These are phyloP conservation scores for Niebla homalea DNA, from an alignment of 495 filamentous ascomycete species.

Conservation along the genomic window DNA sequence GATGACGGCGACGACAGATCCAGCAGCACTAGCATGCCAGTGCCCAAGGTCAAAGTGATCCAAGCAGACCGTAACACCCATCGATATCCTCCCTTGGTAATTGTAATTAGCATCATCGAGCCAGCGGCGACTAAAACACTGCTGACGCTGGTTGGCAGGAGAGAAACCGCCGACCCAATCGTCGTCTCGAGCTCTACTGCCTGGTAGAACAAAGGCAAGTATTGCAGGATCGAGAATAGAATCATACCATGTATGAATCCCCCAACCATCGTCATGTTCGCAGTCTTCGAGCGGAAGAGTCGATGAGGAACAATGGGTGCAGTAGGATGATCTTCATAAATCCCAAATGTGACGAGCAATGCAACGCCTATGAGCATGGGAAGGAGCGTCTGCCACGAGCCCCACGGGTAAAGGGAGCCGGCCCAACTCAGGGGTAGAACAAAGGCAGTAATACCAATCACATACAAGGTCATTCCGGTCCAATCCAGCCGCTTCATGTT, in stretches of 20 bases:
- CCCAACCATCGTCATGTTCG: not conserved
- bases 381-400: slow-evolving; percentile 25
- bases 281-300: not conserved
- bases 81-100: slow-evolving; percentile 14
- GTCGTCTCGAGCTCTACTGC: slow-evolving; percentile 21
- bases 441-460: slow-evolving; percentile 20
- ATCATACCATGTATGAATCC: slow-evolving; percentile 20
- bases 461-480: slow-evolving; percentile 16
- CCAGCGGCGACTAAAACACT: slow-evolving; percentile 14
- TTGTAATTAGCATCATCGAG: slow-evolving; percentile 14
- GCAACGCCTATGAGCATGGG: slow-evolving; percentile 26
- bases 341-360: slow-evolving; percentile 21
- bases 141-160: slow-evolving; percentile 16
- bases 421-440: slow-evolving; percentile 31
- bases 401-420: slow-evolving; percentile 29
- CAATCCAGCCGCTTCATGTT: slow-evolving; percentile 19
- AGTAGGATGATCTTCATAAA: slow-evolving; percentile 22
- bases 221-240: slow-evolving; percentile 21
- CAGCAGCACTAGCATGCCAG: slow-evolving; percentile 18
- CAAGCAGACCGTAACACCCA: slow-evolving; percentile 17
- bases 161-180: slow-evolving; percentile 17
- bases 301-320: slow-evolving; percentile 15
- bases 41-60: slow-evolving; percentile 14
- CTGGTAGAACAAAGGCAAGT: slow-evolving; percentile 27
- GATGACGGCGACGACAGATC: slow-evolving; percentile 6